Evolutionary conservation across 768 basidiomycete genomes (phyloP).

Genomic region (Amanita rubescens): DNA sequence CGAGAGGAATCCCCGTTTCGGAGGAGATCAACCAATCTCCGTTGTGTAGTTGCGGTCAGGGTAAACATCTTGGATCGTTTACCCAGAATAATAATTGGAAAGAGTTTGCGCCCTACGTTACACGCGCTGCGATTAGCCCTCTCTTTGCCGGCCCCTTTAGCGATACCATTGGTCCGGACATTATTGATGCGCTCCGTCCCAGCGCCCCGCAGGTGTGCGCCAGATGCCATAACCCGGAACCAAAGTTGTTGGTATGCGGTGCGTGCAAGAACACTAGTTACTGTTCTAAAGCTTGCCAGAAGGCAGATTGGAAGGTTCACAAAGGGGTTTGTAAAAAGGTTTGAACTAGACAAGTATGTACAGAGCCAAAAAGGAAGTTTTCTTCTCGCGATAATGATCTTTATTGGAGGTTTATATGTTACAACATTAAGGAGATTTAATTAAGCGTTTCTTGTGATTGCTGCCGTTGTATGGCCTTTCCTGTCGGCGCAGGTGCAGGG

Average conservation of each 20-base stretch:
- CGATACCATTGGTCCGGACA: not conserved
- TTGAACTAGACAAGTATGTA: not conserved
- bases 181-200: not conserved
- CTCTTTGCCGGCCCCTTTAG: slow-evolving; percentile 1
- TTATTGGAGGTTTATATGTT: no score
- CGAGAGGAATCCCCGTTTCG: slow-evolving; percentile 15
- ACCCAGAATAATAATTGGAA: slow-evolving; percentile 14
- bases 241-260: not conserved
- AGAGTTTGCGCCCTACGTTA: slow-evolving; percentile 18
- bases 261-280: not conserved
- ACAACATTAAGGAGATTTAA: no score
- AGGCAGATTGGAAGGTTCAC: slow-evolving; percentile 1
- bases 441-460: no score
- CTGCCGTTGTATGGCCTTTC: no score
- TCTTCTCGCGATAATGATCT: no score
- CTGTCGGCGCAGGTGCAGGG: no score
- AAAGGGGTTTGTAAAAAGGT: not conserved
- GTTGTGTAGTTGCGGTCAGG: slow-evolving; percentile 24
- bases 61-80: slow-evolving; percentile 18
- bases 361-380: no score
- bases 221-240: not conserved
- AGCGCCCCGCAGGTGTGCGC: not conserved
- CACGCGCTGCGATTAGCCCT: slow-evolving; percentile 22
- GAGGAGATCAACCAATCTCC: slow-evolving; percentile 16
- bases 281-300: slow-evolving; percentile 1